Conservation (phyloP, 495 filamentous ascomycete species). For the Penicillium canescens region DNA sequence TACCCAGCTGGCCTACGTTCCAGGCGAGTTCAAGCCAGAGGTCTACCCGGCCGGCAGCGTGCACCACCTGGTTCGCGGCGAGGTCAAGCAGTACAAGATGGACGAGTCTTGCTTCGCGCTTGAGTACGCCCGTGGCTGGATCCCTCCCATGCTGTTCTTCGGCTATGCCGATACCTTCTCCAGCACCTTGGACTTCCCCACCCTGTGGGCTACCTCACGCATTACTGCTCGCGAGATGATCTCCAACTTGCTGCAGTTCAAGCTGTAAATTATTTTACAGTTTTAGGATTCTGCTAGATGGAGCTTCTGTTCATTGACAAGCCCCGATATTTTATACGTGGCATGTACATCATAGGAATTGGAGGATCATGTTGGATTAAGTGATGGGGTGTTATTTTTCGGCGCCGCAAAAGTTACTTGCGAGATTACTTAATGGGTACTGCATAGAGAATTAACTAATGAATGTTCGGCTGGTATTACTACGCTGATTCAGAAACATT, state of each 20-base stretch:
- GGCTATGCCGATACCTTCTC: constrained; percentile 77
- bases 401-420: too few relatives aligned
- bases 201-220: constrained; percentile 71
- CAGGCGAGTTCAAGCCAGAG: constrained; percentile 69
- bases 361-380: too few relatives aligned
- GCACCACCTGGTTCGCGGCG: constrained; percentile 74
- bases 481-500: too few relatives aligned
- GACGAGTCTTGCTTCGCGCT: constrained; percentile 77
- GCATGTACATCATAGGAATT: too few relatives aligned
- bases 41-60: constrained; percentile 73
- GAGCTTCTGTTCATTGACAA: too few relatives aligned
- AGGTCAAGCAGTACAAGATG: constrained; percentile 86
- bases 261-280: constrained; percentile 55
- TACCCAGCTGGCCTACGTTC: constrained; percentile 69
- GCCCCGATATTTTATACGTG: too few relatives aligned
- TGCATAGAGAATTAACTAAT: too few relatives aligned
- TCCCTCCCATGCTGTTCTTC: constrained; percentile 86
- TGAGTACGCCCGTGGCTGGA: constrained; percentile 88
- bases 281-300: background rate
- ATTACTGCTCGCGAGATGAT: constrained; percentile 75
- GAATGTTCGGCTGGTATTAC: too few relatives aligned
- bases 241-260: constrained; percentile 64
- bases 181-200: constrained; percentile 75
- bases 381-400: too few relatives aligned
- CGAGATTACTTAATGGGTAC: too few relatives aligned